Base-by-base conservation (phyloP, 768 basidiomycete genomes). In the Rhodotorula toruloides region DNA sequence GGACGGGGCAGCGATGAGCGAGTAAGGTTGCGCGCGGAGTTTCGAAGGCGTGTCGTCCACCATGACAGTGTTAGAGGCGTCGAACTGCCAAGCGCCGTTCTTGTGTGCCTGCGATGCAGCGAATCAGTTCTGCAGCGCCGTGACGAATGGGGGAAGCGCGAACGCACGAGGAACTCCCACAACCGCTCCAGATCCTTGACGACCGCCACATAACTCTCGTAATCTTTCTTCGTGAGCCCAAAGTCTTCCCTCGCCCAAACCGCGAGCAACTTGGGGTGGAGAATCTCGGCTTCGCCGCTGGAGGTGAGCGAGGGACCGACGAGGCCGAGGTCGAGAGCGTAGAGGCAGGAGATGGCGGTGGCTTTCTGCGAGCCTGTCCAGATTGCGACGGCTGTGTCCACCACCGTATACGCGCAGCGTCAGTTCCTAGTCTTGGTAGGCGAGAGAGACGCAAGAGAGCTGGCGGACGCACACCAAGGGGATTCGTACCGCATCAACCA, bases 231-330 rank as follows among this genome's bases (percentile, higher is more conserved):
- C 11, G 64, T 62, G 27, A 70, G 21, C 0, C 54, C 57, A 16
- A 70, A 19, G 29, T 70, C 68, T 32, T 70, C 68, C 7, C 68
- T 22, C 16, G 68, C 60, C 68, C 68, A 70, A 14, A 70, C 14
- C 25, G 68, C 63, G 31, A 65, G 48, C 31, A 70, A 50, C 57
- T 66, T 65, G 0, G 64, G 68, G 43, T 70, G 68, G 5, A 66
- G 43, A 25, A 70, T 48, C 36, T 70, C 68, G 21, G 63, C 60
- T 21, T 60, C 29, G 27, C 53, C 58, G 47, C 47, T 36, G 57
- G n/a, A n/a, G n/a, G 58, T 16, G 8, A 70, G 59, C 31, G 48
- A 1, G n/a, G 63, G 55, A 0, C 68, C 68, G 34, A 70, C 64
- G 57, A 70, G 61, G 1, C 68, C 68, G 4, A 70, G 54, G 40